Evolutionary conservation across 306 rosid species (phyloP), one percentile per base, ranked within the genome.

Genomic region (Prunus mira): DNA sequence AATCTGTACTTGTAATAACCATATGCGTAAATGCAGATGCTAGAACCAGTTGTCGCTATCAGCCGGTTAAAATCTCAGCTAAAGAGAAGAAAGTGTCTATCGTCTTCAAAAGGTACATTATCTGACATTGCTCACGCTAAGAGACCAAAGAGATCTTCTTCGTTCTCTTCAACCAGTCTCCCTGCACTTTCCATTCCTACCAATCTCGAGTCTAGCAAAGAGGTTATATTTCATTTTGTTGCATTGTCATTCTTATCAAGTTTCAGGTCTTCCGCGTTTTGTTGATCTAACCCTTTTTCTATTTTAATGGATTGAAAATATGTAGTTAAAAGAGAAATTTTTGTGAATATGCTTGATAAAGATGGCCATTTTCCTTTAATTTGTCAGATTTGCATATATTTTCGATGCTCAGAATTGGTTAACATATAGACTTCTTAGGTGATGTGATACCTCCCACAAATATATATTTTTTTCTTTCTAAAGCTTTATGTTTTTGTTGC

Each of bases 1-100:
- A 24, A 38, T 7, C 57, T 60, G 12, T 25, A 25, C 41, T 45
- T 25, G 12, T 24, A 24, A 9, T 73, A 73, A 73, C 34, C 1
- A 15, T 58, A 17, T 73, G 28, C 65, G n/a, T 54, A 63, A 77
- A 73, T 77, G 82, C 92, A 94, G 97, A 86, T 90, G 87, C 84
- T 89, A 45, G 89, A 86, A 67, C 93, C 95, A 18, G 89, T 87
- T 78, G 54, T 85, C 57, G 77, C 84, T 52, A 50, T 82, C 32
- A 69, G 54, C 56, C 70, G 5, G 81, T 76, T 91, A 84, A 84
- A 79, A 57, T 78, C 84, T 17, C 67, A 61, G 63, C 74, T 86
- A 72, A 90, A 78, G 81, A 64, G 76, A 70, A 84, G 77, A 84
- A 85, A 58, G 38, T 54, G 67, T 76, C 60, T 77, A 19, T 47